These are phyloP conservation scores for Penicillium taxi DNA, from an alignment of 495 filamentous ascomycete genomes.

Conservation along the genomic window DNA sequence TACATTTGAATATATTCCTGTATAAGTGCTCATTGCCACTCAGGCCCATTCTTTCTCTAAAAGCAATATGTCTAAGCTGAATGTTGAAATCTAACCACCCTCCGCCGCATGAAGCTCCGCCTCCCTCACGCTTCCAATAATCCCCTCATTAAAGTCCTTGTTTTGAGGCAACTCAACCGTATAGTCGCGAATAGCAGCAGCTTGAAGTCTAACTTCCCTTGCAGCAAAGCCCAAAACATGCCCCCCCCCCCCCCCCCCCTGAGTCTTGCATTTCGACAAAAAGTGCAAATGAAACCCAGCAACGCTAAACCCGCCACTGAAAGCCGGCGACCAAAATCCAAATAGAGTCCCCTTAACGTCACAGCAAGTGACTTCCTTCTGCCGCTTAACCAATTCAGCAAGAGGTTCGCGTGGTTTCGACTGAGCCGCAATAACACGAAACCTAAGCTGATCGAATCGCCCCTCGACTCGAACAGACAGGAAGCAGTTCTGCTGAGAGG, in stretches of 20 bases:
- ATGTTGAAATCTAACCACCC: too few species aligned
- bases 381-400: neutral
- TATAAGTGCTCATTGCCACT: too few species aligned
- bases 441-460: neutral
- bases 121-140: neutral
- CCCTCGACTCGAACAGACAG: neutral
- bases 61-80: too few species aligned
- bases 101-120: neutral
- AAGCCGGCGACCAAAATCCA: neutral
- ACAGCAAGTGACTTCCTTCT: neutral
- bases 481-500: neutral
- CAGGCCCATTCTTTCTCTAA: too few species aligned
- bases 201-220: neutral
- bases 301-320: neutral
- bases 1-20: too few species aligned
- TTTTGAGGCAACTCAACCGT: neutral
- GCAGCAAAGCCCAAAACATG: conserved; percentile 1
- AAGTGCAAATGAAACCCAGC: conserved; percentile 1
- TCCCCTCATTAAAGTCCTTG: neutral
- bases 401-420: neutral
- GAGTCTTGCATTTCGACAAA: too few species aligned
- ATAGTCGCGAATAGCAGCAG: neutral
- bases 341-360: neutral
- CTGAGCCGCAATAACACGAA: neutral
- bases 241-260: neutral